Conservation (phyloP, 768 basidiomycete species). For the Leucogyrophana mollusca region DNA sequence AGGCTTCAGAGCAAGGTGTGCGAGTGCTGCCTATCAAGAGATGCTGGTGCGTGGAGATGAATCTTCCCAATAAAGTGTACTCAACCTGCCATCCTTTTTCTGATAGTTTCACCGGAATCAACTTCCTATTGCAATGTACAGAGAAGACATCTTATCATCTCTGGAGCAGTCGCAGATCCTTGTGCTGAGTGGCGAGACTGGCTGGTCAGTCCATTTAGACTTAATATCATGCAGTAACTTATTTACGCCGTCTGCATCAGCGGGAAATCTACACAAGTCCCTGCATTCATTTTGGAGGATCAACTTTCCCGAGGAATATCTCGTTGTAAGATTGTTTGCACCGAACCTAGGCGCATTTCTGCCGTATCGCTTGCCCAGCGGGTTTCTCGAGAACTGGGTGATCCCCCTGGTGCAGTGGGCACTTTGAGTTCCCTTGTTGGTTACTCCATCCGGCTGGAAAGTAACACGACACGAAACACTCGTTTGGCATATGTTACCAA, state of each 20-base stretch:
- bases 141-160: slow-evolving; percentile 64
- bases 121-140: slow-evolving; percentile 85
- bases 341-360: slow-evolving; percentile 93
- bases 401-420: slow-evolving; percentile 75
- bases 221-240: slow-evolving; percentile 29
- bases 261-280: slow-evolving; percentile 97
- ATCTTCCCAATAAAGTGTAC: neutral
- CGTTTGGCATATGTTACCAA: slow-evolving; percentile 85
- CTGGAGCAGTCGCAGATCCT: slow-evolving; percentile 79
- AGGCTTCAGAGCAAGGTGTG: slow-evolving; percentile 60
- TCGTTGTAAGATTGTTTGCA: slow-evolving; percentile 86
- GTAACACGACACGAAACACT: slow-evolving; percentile 77
- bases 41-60: slow-evolving; percentile 69
- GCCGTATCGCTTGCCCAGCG: slow-evolving; percentile 93
- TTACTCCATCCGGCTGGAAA: slow-evolving; percentile 93
- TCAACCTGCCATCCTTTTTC: neutral
- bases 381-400: slow-evolving; percentile 92
- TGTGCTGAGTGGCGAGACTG: slow-evolving; percentile 83
- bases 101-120: slow-evolving; percentile 66
- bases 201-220: slow-evolving; percentile 55
- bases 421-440: slow-evolving; percentile 80
- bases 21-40: slow-evolving; percentile 69
- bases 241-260: too few relatives aligned
- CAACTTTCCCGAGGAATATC: slow-evolving; percentile 74
- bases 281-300: slow-evolving; percentile 91